Evolutionary conservation across 129 eudicot species (phyloP), one percentile per base, ranked within the genome.

Genomic region (Calendula officinalis): DNA sequence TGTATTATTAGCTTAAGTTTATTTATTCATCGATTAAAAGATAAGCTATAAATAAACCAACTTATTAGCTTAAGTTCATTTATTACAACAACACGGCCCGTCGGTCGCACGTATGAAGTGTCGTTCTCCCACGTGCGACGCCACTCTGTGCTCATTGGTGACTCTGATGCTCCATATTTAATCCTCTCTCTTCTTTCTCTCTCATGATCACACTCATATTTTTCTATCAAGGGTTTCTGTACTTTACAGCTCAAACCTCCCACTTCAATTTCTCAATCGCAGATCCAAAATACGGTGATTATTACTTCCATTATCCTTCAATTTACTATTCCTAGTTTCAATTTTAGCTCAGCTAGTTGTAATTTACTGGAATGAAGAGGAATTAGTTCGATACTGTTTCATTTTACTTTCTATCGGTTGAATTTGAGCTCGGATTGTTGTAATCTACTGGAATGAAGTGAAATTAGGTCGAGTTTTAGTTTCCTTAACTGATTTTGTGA

Each of bases 231-330:
- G 68, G 68, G 69, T 51, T 61, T 52, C 37, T 41, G 62, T 45
- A 60, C 72, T 78, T 73, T 72, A 78, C 78, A 78, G 75, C 83
- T 78, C 75, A 55, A 60, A 14, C 67, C 37, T 62, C 76, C 63
- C 15, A n/a, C 75, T n/a, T 62, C 69, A 34, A 35, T 37, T 61
- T 46, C 69, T 65, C 77, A 43, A 66, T 34, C 55, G 56, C 59
- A 47, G 68, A 75, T 61, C 69, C 68, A 68, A 62, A 51, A 34
- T 32, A 41, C 56, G 70, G 69, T 62, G 9, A 41, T 40, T 4
- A 7, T 40, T 39, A 62, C 56, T 71, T 52, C 69, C 7, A 4
- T 50, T 30, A 32, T 27, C 35, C 6, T 51, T 40, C 16, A 37
- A 30, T 52, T 40, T 41, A 10, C 15, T 14, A 7, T 27, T 44